phyloP scores from a whole-genome alignment of 2,329 filamentous ascomycete genomes.

The Fusarium irregulare region DNA sequence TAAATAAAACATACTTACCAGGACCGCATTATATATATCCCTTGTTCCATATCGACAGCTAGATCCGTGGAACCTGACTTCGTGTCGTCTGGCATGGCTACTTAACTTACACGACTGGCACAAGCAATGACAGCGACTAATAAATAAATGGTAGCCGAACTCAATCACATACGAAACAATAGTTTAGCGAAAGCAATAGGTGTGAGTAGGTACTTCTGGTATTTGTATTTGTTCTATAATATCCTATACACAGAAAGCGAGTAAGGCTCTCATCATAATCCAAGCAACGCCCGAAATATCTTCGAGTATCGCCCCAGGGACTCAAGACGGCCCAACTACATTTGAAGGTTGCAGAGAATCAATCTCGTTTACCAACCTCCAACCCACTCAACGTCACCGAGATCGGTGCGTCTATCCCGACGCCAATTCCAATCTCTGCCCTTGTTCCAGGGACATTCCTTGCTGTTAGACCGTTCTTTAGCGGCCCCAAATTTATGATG shows the following conservation, averaged over 20 bases:
- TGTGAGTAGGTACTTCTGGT: conserved; percentile 75
- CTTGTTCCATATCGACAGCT: not conserved
- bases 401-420: conserved; percentile 71
- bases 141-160: not conserved
- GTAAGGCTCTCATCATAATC: conserved; percentile 58
- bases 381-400: conserved; percentile 92
- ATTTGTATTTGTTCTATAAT: conserved; percentile 60
- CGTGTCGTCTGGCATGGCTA: not conserved
- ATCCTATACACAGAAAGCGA: conserved; percentile 75
- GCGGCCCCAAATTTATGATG: conserved; percentile 48
- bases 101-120: not conserved
- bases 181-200: not conserved
- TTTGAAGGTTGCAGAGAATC: conserved; percentile 62
- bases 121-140: not conserved
- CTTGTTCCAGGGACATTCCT: conserved; percentile 68
- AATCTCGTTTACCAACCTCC: conserved; percentile 81
- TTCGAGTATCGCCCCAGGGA: conserved; percentile 40
- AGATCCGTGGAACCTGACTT: not conserved
- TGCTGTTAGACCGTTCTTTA: conserved; percentile 56
- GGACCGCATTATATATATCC: not conserved
- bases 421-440: conserved; percentile 72
- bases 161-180: not conserved
- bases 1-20: not conserved
- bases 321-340: conserved; percentile 63
- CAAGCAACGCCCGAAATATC: conserved; percentile 41